Conservation (phyloP, 2,329 filamentous ascomycete species). For the Mycocentrospora acerina region DNA sequence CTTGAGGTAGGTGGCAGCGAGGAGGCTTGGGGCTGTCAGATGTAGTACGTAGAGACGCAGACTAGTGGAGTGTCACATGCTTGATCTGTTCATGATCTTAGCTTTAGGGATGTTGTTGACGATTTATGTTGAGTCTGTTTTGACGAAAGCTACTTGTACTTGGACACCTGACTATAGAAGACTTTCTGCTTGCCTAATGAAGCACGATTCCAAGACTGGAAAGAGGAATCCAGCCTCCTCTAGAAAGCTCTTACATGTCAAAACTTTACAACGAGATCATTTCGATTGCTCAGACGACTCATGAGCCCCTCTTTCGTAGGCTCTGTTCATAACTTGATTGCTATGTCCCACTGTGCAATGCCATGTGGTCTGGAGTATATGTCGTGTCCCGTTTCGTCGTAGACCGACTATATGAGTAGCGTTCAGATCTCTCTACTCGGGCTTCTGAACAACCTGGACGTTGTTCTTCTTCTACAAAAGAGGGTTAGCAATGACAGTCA, state of each 20-base stretch:
- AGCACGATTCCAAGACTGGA: no score
- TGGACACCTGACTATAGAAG: neutral
- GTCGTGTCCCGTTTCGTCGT: slow-evolving; percentile 15
- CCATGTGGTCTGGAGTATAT: slow-evolving; percentile 16
- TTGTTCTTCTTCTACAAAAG: slow-evolving; percentile 79
- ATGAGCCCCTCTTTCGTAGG: neutral
- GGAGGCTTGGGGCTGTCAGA: slow-evolving; percentile 7
- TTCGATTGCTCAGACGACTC: neutral
- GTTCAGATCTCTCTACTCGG: slow-evolving; percentile 20
- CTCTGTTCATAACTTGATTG: slow-evolving; percentile 7
- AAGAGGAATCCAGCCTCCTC: no score
- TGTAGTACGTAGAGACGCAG: slow-evolving; percentile 2
- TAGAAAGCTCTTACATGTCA: no score
- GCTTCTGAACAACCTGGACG: slow-evolving; percentile 81
- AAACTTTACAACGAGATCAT: neutral
- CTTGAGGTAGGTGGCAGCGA: slow-evolving; percentile 1
- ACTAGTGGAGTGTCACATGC: no score
- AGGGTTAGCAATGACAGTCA: slow-evolving; percentile 14
- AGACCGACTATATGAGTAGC: slow-evolving; percentile 13
- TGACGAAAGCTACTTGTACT: neutral
- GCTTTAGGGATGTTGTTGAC: no score
- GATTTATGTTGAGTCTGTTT: no score
- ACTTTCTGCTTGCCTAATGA: no score
- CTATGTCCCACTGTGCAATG: slow-evolving; percentile 12
- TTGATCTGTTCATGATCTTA: no score